Evolutionary conservation across 805 yeast genomes (phyloP).

Genomic region (Candida manassasensis): DNA sequence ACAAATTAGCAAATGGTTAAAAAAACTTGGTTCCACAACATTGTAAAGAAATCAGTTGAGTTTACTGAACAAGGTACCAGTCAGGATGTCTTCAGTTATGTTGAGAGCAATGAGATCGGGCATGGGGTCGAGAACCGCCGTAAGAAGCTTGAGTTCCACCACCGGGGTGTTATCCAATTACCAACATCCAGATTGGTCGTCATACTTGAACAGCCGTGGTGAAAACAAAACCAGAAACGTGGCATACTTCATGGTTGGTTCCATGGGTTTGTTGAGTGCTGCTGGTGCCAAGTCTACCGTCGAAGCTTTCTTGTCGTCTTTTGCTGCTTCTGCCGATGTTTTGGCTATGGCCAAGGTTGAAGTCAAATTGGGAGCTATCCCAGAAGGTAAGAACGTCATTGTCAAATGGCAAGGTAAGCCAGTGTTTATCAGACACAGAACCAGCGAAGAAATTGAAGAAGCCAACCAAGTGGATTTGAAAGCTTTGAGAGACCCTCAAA

Average conservation of each 20-base stretch:
- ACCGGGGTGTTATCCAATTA: constrained; percentile 65
- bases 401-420: constrained; percentile 99
- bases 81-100: constrained; percentile 36
- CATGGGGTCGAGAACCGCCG: constrained; percentile 29
- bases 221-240: constrained; percentile 75
- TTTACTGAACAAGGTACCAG: too few species aligned
- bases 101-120: constrained; percentile 43
- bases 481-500: constrained; percentile 88
- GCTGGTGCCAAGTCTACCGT: constrained; percentile 96
- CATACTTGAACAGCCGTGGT: constrained; percentile 66
- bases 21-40: too few species aligned
- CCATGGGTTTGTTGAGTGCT: constrained; percentile 84
- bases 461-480: constrained; percentile 80
- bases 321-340: constrained; percentile 98
- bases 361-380: constrained; percentile 88
- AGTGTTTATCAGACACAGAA: constrained; percentile 98
- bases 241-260: constrained; percentile 96
- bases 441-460: constrained; percentile 86
- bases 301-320: constrained; percentile 82
- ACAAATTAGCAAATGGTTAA: constrained; percentile 1
- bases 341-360: constrained; percentile 99
- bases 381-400: constrained; percentile 96
- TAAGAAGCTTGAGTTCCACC: constrained; percentile 50
- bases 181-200: constrained; percentile 87
- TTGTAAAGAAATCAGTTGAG: too few species aligned